Conservation (phyloP, 1,284 basidiomycete species). For the Macrocystidia cucumis region DNA sequence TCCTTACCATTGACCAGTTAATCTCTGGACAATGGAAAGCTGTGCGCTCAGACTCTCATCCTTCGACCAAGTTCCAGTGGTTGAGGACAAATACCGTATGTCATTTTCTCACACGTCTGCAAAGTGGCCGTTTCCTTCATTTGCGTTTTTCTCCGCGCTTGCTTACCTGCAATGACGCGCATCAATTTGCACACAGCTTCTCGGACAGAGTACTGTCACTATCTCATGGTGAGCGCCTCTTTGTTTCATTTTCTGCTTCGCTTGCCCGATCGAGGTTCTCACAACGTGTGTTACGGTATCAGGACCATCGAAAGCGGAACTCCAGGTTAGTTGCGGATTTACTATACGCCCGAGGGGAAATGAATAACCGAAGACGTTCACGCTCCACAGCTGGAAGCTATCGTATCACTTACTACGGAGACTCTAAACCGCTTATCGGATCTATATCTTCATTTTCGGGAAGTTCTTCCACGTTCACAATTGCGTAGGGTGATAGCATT, state of each 20-base stretch:
- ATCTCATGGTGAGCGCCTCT: slow-evolving; percentile 48
- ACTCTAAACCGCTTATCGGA: slow-evolving; percentile 61
- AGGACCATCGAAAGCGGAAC: slow-evolving; percentile 64
- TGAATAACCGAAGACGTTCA: slow-evolving; percentile 1
- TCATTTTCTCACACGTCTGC: slow-evolving; percentile 8
- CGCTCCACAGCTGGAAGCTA: slow-evolving; percentile 51
- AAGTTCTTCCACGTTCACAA: slow-evolving; percentile 51
- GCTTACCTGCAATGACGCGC: slow-evolving; percentile 5
- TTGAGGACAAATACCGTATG: slow-evolving; percentile 44
- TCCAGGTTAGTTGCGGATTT: slow-evolving; percentile 26
- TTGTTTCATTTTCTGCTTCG: slow-evolving; percentile 2
- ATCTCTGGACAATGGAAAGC: slow-evolving; percentile 44
- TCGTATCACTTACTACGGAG: slow-evolving; percentile 66
- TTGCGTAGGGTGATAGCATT: slow-evolving; percentile 23
- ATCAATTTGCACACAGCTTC: slow-evolving; percentile 26
- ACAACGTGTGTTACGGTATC: slow-evolving; percentile 4
- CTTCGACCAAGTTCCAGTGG: slow-evolving; percentile 73
- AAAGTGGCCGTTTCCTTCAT: too few relatives aligned
- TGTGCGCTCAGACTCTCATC: slow-evolving; percentile 72
- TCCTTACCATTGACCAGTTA: slow-evolving; percentile 59
- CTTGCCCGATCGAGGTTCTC: neutral
- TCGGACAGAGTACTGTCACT: slow-evolving; percentile 56
- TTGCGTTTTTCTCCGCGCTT: neutral
- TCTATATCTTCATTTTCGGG: slow-evolving; percentile 55
- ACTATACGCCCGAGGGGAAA: neutral